Base-by-base conservation (phyloP, 1,284 basidiomycete genomes). In the Cutaneotrichosporon sp. region DNA sequence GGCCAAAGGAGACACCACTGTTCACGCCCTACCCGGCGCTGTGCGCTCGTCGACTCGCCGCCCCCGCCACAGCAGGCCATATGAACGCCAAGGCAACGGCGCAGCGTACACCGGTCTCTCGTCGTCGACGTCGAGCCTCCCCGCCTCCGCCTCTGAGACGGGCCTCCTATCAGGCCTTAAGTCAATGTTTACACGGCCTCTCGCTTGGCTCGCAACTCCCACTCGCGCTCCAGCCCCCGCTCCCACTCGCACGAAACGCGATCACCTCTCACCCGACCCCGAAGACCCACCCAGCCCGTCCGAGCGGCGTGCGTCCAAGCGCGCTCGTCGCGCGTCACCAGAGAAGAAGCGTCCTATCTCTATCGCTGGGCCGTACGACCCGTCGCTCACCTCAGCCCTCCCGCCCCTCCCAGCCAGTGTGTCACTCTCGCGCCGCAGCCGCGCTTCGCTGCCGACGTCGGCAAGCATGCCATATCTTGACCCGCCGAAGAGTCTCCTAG, bases 181-280 rank as follows among this genome's bases (percentile, higher is more conserved):
- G 54, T 61, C 59, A 7, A 58, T 70, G 20, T 61, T 72, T 29
- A 57, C 64, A 7, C 62, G 61, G 47, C 67, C 70, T 1, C 51
- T 70, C 0, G 54, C 55, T 17, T 70, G 67, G 67, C 59, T 69
- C 20, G 61, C 63, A 8, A 68, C 68, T 0, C 66, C 69, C 24
- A 32, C 46, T 26, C 27, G 50, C 24, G 29, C 32, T 25, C 43
- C 34, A 25, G 29, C 24, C 22, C 29, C 27, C n/a, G 9, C 16
- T 16, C 16, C 38, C 33, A 20, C 31, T 42, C 45, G 34, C 5
- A 32, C 44, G 22, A 64, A 65, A 54, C 58, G 63, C 46, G 65
- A 63, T 49, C 51, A 51, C 14, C 33, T 54, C 17, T 59, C 57
- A 16, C 47, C 57, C 25, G 67, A 69, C 46, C 38, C 59, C 19